Percentiles rank a stretch among this genome's conserved stretches.
Evolutionary conservation across 2,329 filamentous ascomycete genomes (phyloP).

Genomic region (Colletotrichum graminicola): DNA sequence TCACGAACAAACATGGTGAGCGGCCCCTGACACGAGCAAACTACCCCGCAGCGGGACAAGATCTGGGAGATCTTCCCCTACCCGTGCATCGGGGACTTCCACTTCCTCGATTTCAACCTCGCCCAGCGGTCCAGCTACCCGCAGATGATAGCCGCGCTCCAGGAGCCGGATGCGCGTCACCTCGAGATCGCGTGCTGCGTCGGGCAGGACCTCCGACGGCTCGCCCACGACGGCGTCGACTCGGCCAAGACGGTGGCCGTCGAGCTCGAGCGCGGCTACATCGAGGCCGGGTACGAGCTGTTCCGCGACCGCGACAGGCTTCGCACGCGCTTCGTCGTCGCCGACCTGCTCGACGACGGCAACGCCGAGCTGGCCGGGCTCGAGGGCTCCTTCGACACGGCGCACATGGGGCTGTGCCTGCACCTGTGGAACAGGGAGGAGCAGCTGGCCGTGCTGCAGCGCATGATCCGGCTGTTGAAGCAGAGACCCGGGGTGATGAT

Average conservation of each 20-base stretch:
- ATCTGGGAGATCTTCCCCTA: slow-evolving; percentile 42
- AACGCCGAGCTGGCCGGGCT: slow-evolving; percentile 41
- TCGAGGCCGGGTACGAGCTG: slow-evolving; percentile 46
- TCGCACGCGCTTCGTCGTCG: slow-evolving; percentile 43
- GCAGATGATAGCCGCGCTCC: slow-evolving; percentile 41
- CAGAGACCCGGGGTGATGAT: slow-evolving; percentile 34
- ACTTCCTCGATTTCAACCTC: slow-evolving; percentile 41
- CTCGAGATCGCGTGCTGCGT: slow-evolving; percentile 50
- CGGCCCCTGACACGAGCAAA: not conserved
- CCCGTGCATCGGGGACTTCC: slow-evolving; percentile 41
- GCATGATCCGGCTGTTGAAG: slow-evolving; percentile 33
- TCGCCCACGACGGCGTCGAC: slow-evolving; percentile 46
- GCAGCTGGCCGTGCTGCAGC: slow-evolving; percentile 39
- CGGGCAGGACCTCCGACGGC: slow-evolving; percentile 47
- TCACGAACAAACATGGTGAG: too few species aligned
- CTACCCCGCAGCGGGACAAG: slow-evolving; percentile 26
- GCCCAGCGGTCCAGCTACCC: slow-evolving; percentile 24
- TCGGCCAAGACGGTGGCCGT: slow-evolving; percentile 44
- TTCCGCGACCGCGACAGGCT: slow-evolving; percentile 46
- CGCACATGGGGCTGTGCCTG: slow-evolving; percentile 46
- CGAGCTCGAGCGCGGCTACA: slow-evolving; percentile 44
- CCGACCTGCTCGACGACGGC: slow-evolving; percentile 43
- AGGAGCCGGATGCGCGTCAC: slow-evolving; percentile 40
- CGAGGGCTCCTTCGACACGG: slow-evolving; percentile 43
- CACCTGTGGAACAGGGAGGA: slow-evolving; percentile 45